Evolutionary conservation across 176 grass and related monocot genomes (phyloP).

Genomic region (Areca catechu): DNA sequence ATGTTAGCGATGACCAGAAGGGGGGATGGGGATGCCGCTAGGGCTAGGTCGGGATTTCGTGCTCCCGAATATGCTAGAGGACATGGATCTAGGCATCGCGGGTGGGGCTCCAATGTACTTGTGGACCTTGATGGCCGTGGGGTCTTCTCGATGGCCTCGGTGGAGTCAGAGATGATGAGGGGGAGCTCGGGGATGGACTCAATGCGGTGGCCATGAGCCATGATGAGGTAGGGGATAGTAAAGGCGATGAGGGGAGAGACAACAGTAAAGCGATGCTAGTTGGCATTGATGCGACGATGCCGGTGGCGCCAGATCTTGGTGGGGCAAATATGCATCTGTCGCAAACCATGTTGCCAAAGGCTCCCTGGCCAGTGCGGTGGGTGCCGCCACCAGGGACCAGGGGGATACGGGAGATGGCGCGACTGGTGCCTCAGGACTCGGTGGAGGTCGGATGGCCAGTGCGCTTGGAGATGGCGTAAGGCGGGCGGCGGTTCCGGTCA

Average conservation of each 20-base stretch:
- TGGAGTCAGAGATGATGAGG: conserved; percentile 57
- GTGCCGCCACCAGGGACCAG: conserved; percentile 73
- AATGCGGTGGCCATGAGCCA: too few relatives aligned
- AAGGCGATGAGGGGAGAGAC: conserved; percentile 55
- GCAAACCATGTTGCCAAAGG: conserved; percentile 87
- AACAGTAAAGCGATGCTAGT: conserved; percentile 40
- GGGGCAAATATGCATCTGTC: conserved; percentile 71
- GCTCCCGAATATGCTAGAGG: too few relatives aligned
- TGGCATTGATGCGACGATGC: conserved; percentile 57
- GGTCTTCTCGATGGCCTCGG: conserved; percentile 69
- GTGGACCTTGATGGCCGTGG: conserved; percentile 64
- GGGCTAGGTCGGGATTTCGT: too few relatives aligned
- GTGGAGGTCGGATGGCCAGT: too few relatives aligned
- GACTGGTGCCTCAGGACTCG: too few relatives aligned
- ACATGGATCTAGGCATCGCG: too few relatives aligned
- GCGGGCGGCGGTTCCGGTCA: too few relatives aligned
- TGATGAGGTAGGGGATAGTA: conserved; percentile 56
- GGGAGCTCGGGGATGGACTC: conserved; percentile 68
- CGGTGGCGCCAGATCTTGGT: conserved; percentile 82
- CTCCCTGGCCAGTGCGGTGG: conserved; percentile 77
- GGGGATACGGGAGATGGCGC: conserved; percentile 87
- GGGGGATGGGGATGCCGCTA: too few relatives aligned
- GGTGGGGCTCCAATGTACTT: conserved; percentile 65
- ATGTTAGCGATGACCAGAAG: too few relatives aligned
- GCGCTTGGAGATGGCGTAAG: too few relatives aligned